Evolutionary conservation across 176 grass and related monocot genomes (phyloP), one percentile per base, ranked within the genome.

Genomic region (Oryza glaberrima): DNA sequence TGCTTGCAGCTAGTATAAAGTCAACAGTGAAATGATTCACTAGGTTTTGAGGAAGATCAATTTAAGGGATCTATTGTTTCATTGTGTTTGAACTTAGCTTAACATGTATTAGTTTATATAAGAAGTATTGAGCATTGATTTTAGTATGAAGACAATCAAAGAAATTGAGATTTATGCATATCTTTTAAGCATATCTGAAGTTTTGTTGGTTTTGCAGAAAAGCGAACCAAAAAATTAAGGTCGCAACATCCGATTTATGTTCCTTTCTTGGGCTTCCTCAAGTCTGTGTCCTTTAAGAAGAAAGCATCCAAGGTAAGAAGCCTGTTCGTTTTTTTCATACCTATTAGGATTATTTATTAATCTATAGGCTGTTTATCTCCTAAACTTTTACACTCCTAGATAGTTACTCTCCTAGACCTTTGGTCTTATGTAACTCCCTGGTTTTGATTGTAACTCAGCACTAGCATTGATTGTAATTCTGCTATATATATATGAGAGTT

Each of bases 181-280:
- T 81, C 60, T 72, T 80, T 14, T 54, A 63, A 66, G 69, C 65
- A 6, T 72, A n/a, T 75, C 75, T 79, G 52, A 72, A 54, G 13
- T 16, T 34, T 76, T 84, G 17, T 69, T 69, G 3, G 28, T 80
- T 80, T 90, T 92, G 65, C 87, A 98, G 95, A 83, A 73, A 93
- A 89, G 44, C 72, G 40, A 77, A 98, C 82, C 77, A 49, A 75
- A 22, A 92, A 79, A 86, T 38, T 56, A 75, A 64, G 63, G 44
- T 67, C 14, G 14, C 28, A 52, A 34, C 23, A 19, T 88, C 75
- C 71, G 11, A 41, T 81, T 75, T 87, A 87, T 93, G 25, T 88
- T 70, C 81, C 90, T 84, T 91, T 98, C 69, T 77, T 92, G 75
- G 86, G 88, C n/a, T 82, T 90, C 23, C 75, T 93, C 73, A 94